Base-by-base conservation (phyloP, 2,329 filamentous ascomycete species). In the Beauveria varroae region DNA sequence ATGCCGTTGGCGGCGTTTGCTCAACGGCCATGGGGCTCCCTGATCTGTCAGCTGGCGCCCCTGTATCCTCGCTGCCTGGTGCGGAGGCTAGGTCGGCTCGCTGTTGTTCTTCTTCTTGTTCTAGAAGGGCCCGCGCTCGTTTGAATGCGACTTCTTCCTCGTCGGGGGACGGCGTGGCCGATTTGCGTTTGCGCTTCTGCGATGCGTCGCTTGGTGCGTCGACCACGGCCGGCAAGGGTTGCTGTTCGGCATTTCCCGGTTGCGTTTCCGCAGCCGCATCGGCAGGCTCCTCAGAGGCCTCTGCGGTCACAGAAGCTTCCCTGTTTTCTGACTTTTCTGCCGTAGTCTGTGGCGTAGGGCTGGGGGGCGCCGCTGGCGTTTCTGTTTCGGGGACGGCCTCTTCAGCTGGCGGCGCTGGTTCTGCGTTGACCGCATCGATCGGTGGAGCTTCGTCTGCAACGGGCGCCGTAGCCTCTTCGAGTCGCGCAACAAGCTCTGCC, bases 131-230 rank as follows among this genome's bases (percentile, higher is more conserved):
- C 65, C 80, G 81, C 12, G 78, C 74, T 63, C 81, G 84, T 70
- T 88, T 88, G 56, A 75, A 76, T 50, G 79, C 77, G 53, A 80
- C 72, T 16, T 82, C 80, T 61, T 84, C 79, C 26, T 77, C 74
- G 10, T 78, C 80, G 9, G 82, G 82, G 22, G 81, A 76, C 41
- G 86, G 87, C 61, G 81, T 89, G 61, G 79, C 78, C 49, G 86
- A 90, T 66, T 86, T 80, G 66, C 86, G 83, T 72, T 89, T 90
- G 64, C 87, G 80, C 72, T 87, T 89, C 66, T 83, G 83, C 46
- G 76, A 76, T 65, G 87, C 85, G 34, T 43, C 57, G 49, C 24
- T 37, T 7, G 57, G 24, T 22, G 44, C 57, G 20, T 59, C 63
- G 26, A 46, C 24, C 30, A 18, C 40, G 10, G 62, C 54, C 10